Evolutionary conservation across 257 asterid species (phyloP).

Genomic region (Fraxinus quadrangulata): DNA sequence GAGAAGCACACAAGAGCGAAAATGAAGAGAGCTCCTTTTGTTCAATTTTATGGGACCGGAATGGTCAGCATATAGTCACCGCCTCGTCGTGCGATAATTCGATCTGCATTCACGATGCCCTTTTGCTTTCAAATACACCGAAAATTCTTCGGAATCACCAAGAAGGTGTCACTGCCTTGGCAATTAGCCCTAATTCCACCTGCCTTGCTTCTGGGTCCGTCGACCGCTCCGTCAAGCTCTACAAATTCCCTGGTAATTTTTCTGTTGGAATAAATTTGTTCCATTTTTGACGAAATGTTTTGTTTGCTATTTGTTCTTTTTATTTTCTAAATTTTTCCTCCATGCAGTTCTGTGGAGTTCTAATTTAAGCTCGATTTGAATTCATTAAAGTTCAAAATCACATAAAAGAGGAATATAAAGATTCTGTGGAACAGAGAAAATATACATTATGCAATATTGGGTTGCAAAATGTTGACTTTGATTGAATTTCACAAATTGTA

Average conservation of each 20-base stretch:
- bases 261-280: not conserved
- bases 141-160: constrained; percentile 68
- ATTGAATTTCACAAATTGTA: not conserved
- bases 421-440: not conserved
- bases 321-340: not conserved
- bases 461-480: not conserved
- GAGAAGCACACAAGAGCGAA: constrained; percentile 70
- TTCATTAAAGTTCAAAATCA: not conserved
- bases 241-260: constrained; percentile 78
- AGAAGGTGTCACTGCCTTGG: constrained; percentile 88
- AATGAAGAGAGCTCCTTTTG: constrained; percentile 43
- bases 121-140: constrained; percentile 55
- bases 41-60: constrained; percentile 74
- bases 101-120: constrained; percentile 75
- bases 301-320: not conserved
- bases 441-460: not conserved
- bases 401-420: not conserved
- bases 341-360: not conserved
- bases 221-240: constrained; percentile 93
- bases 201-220: constrained; percentile 94
- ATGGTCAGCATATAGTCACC: constrained; percentile 70
- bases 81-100: constrained; percentile 78
- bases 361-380: constrained; percentile 12
- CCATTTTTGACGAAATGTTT: not conserved
- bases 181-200: constrained; percentile 72